Conservation (phyloP, 306 rosid genomes). For the Lupinus albus region DNA sequence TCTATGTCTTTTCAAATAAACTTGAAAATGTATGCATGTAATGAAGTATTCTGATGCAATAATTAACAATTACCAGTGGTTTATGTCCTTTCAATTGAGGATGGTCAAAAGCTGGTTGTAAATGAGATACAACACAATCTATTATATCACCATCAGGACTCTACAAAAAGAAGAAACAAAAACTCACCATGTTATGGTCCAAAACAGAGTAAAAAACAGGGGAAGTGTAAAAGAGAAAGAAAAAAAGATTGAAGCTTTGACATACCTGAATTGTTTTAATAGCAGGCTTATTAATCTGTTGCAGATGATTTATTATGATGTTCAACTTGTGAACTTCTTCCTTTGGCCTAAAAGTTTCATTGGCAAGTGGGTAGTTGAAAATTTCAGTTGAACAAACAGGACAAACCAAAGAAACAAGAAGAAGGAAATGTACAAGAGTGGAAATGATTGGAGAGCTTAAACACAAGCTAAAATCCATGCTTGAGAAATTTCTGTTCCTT, state of each 20-base stretch:
- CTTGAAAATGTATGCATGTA: too few relatives aligned
- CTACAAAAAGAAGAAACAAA: constrained; percentile 38
- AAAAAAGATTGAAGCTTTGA: constrained; percentile 3
- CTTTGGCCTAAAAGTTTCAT: constrained; percentile 62
- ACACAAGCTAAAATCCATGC: constrained; percentile 73
- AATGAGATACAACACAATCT: constrained; percentile 79
- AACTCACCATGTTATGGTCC: background rate
- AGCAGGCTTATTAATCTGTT: constrained; percentile 74
- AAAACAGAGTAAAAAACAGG: constrained; percentile 38
- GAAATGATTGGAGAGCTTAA: constrained; percentile 55
- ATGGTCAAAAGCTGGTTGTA: constrained; percentile 96
- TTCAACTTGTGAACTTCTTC: constrained; percentile 60
- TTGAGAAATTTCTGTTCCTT: constrained; percentile 44
- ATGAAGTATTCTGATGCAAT: background rate
- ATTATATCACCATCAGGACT: constrained; percentile 93
- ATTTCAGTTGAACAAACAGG: constrained; percentile 52
- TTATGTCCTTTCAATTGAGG: constrained; percentile 67
- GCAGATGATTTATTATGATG: constrained; percentile 60
- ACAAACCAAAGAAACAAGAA: constrained; percentile 58
- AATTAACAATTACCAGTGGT: constrained; percentile 63
- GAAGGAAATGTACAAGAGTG: constrained; percentile 60
- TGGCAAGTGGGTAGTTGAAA: constrained; percentile 39
- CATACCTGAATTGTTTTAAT: constrained; percentile 80
- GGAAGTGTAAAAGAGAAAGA: constrained; percentile 14
- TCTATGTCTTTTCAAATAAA: too few relatives aligned